Evolutionary conservation across 169 alveolate genomes (phyloP).

Genomic region (Cardiosporidium cionae): DNA sequence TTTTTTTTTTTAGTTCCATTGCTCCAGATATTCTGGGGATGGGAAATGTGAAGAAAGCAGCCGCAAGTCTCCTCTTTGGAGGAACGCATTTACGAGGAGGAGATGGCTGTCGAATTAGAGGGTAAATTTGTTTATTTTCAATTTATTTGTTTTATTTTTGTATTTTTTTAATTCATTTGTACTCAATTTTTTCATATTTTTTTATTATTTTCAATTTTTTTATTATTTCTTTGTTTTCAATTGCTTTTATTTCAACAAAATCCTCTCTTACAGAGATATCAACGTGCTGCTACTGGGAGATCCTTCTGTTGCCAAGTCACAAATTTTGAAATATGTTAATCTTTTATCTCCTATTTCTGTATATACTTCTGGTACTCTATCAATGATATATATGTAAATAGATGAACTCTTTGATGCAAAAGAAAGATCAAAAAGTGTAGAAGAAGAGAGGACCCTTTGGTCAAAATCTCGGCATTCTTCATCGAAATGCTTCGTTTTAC

Average conservation of each 20-base stretch:
- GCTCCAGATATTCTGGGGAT: constrained; percentile 96
- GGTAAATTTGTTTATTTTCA: constrained; percentile 58
- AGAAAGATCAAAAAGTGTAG: background rate
- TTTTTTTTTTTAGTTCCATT: constrained; percentile 54
- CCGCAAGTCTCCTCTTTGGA: constrained; percentile 96
- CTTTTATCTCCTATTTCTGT: constrained; percentile 96
- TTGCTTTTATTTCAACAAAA: too few species aligned
- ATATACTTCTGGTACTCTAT: constrained; percentile 75
- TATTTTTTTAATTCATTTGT: background rate
- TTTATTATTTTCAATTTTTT: background rate
- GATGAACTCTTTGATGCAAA: background rate
- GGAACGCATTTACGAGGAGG: constrained; percentile 93
- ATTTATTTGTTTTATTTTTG: background rate
- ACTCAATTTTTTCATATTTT: background rate
- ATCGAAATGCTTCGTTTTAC: background rate
- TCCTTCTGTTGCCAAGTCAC: constrained; percentile 95
- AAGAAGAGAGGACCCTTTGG: background rate
- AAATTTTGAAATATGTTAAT: constrained; percentile 73
- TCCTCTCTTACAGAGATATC: constrained; percentile 29
- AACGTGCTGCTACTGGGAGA: constrained; percentile 87
- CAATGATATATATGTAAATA: background rate
- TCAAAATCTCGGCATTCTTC: too few species aligned
- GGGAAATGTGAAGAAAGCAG: constrained; percentile 93
- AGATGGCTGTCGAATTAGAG: constrained; percentile 93
- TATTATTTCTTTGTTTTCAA: background rate